Conservation (phyloP, 768 basidiomycete species). For the Lentinula sp. region DNA sequence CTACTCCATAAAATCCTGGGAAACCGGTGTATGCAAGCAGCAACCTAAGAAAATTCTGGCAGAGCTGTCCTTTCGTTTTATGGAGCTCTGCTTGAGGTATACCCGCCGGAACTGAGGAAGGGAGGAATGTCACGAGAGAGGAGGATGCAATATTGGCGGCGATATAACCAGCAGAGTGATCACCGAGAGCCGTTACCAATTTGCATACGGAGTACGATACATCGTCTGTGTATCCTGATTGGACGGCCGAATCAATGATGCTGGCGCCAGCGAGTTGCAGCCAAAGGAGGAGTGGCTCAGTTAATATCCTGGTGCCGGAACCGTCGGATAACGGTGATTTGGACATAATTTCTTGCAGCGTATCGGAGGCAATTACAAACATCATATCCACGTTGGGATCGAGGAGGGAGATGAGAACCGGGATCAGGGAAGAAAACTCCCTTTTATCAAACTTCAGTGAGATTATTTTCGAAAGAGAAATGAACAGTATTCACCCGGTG, state of each 20-base stretch:
- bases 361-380: conserved; percentile 63
- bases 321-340: conserved; percentile 71
- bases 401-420: conserved; percentile 59
- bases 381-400: conserved; percentile 44
- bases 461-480: background rate
- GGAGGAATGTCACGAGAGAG: conserved; percentile 23
- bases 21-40: conserved; percentile 67
- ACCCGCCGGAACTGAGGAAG: conserved; percentile 7
- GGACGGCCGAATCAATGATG: conserved; percentile 32
- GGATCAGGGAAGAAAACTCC: conserved; percentile 55
- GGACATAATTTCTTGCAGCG: conserved; percentile 72
- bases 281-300: conserved; percentile 87
- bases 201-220: conserved; percentile 72
- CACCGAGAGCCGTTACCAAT: conserved; percentile 74
- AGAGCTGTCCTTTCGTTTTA: conserved; percentile 40
- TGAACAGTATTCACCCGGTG: conserved; percentile 43
- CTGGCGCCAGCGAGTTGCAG: conserved; percentile 45
- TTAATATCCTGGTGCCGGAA: conserved; percentile 61
- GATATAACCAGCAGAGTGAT: conserved; percentile 79
- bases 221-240: conserved; percentile 40
- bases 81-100: conserved; percentile 14
- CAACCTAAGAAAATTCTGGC: conserved; percentile 66
- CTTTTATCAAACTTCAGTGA: background rate
- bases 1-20: conserved; percentile 71
- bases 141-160: conserved; percentile 59